Percentiles rank a stretch among this genome's conserved stretches.
These are phyloP conservation scores for Gossypium longicalyx DNA, from an alignment of 345 rosid species.

Conservation along the genomic window DNA sequence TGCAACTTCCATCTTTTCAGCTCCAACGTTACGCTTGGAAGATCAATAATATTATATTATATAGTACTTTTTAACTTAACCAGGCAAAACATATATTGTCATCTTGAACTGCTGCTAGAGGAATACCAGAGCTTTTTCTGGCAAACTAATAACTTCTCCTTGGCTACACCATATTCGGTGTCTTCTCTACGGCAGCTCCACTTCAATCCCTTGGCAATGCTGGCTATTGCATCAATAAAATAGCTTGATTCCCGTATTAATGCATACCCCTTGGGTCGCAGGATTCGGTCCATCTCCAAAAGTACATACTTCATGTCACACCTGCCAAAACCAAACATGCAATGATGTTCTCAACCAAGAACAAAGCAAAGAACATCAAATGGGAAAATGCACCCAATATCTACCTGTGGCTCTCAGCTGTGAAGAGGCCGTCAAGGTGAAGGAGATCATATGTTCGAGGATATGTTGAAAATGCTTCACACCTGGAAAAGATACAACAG, in stretches of 20 bases:
- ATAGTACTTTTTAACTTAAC: not conserved
- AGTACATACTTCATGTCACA: conserved; percentile 85
- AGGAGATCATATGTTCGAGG: conserved; percentile 96
- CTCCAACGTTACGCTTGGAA: not conserved
- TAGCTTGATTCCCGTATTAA: conserved; percentile 79
- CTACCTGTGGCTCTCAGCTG: conserved; percentile 90
- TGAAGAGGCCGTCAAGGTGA: conserved; percentile 83
- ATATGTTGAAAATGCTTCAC: conserved; percentile 95
- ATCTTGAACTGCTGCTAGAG: conserved; percentile 43
- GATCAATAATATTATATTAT: not conserved
- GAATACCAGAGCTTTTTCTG: conserved; percentile 88
- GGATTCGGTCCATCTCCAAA: conserved; percentile 87
- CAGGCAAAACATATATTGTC: conserved; percentile 2
- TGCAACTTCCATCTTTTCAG: conserved; percentile 2
- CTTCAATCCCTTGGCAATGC: conserved; percentile 70
- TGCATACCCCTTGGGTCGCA: conserved; percentile 73
- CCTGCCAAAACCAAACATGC: conserved; percentile 34
- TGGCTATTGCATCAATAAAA: conserved; percentile 53
- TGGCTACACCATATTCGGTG: conserved; percentile 54
- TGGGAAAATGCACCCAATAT: not conserved
- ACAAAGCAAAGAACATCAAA: not conserved
- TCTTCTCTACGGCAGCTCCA: conserved; percentile 82
- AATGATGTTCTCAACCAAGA: not conserved
- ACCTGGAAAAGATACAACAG: conserved; percentile 49
- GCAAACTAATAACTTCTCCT: conserved; percentile 81